Conservation (phyloP, 805 yeast species). For the Babjeviella inositovora region DNA sequence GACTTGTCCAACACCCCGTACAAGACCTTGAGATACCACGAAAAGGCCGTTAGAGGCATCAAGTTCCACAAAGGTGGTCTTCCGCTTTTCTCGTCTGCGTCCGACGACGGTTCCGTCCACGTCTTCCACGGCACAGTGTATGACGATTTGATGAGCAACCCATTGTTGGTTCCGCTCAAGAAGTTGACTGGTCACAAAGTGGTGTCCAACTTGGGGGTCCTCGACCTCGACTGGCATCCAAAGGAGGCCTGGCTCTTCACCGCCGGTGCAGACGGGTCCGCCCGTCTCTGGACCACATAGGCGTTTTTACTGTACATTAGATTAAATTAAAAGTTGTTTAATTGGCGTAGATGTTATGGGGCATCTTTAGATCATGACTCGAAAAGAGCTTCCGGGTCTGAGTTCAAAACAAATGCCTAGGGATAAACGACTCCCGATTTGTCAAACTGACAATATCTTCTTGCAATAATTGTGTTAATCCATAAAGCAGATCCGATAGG, state of each 20-base stretch:
- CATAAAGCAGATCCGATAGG: no score
- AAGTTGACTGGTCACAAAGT: conserved; percentile 84
- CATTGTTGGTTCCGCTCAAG: conserved; percentile 89
- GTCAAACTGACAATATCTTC: no score
- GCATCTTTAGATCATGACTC: no score
- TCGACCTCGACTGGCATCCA: conserved; percentile 90
- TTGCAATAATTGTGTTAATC: no score
- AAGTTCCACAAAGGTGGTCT: conserved; percentile 72
- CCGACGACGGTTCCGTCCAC: conserved; percentile 88
- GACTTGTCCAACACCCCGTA: conserved; percentile 83
- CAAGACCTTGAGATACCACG: conserved; percentile 90
- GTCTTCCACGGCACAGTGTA: conserved; percentile 95
- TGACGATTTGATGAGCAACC: conserved; percentile 90
- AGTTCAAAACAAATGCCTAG: no score
- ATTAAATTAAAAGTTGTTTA: no score
- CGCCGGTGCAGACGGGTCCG: conserved; percentile 94
- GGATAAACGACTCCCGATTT: no score
- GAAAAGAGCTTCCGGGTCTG: no score
- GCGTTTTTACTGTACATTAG: no score
- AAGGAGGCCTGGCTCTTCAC: conserved; percentile 96
- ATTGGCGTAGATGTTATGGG: no score
- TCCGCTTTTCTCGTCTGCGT: conserved; percentile 87
- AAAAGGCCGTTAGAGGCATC: conserved; percentile 82
- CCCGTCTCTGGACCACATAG: conserved; percentile 89
- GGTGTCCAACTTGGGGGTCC: conserved; percentile 67